These are phyloP conservation scores for Fragaria iinumae DNA, from an alignment of 306 rosid species.

Conservation along the genomic window DNA sequence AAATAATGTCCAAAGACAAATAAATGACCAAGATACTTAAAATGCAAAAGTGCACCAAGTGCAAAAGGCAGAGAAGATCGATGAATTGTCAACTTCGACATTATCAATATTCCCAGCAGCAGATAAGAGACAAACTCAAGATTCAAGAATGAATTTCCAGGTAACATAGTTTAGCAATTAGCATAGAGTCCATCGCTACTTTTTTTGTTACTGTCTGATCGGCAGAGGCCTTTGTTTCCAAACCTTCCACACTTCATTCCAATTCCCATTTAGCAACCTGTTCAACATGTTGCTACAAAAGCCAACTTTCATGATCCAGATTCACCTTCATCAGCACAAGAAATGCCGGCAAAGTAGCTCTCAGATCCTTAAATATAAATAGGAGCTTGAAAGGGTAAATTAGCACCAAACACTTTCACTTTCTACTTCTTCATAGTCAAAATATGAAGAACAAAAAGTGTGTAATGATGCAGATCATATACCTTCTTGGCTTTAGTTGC, in stretches of 20 bases:
- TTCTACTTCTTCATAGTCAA: neutral
- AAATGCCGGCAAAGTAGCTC: neutral
- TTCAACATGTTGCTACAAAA: neutral
- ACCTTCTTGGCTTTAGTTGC: constrained; percentile 32
- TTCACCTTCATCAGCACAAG: neutral
- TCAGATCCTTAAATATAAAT: neutral
- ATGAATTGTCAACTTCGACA: neutral
- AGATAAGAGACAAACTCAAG: neutral
- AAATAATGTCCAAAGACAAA: neutral
- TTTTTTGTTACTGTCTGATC: neutral
- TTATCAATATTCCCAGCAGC: neutral
- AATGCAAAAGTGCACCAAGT: neutral
- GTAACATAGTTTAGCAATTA: neutral
- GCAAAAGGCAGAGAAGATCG: neutral
- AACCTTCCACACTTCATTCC: neutral
- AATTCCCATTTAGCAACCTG: neutral
- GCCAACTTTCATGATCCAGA: neutral
- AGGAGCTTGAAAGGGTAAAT: neutral
- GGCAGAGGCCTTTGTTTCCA: neutral
- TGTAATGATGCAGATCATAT: constrained; percentile 12
- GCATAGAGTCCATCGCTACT: constrained; percentile 4
- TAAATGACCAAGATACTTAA: neutral
- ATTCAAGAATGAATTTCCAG: neutral
- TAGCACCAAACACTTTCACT: neutral
- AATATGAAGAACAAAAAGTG: constrained; percentile 31